These are phyloP conservation scores for Gyrodon lividus DNA, from an alignment of 768 basidiomycete species.

Conservation along the genomic window DNA sequence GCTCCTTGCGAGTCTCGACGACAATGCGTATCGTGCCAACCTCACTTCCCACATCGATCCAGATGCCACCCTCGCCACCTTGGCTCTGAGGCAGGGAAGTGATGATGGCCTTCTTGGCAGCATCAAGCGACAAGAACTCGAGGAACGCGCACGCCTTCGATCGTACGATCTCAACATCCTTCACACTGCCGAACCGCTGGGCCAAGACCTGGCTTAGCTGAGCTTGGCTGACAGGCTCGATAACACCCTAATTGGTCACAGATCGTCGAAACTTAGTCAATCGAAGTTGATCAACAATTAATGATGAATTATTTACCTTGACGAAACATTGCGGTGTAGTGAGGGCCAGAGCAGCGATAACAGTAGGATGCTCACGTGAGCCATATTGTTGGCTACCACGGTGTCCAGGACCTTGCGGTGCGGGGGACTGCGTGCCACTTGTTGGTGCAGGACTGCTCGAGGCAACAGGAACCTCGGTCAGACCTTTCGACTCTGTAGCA, in stretches of 20 bases:
- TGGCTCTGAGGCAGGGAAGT: slow-evolving; percentile 60
- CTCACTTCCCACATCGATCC: slow-evolving; percentile 64
- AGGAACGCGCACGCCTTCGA: slow-evolving; percentile 91
- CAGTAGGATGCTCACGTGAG: slow-evolving; percentile 42
- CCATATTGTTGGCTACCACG: slow-evolving; percentile 35
- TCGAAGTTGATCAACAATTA: not conserved
- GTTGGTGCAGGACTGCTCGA: slow-evolving; percentile 42
- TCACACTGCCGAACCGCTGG: slow-evolving; percentile 74
- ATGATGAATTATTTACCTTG: slow-evolving; percentile 55
- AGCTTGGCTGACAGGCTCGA: slow-evolving; percentile 56
- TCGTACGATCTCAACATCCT: slow-evolving; percentile 87
- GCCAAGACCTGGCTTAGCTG: slow-evolving; percentile 52
- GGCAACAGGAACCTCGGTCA: slow-evolving; percentile 57
- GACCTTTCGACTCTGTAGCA: slow-evolving; percentile 73
- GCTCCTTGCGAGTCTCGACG: slow-evolving; percentile 91
- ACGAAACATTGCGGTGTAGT: slow-evolving; percentile 85
- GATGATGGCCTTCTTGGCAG: slow-evolving; percentile 83
- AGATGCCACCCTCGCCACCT: slow-evolving; percentile 90
- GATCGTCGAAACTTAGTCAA: slow-evolving; percentile 6
- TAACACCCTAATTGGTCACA: slow-evolving; percentile 54
- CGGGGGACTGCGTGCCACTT: slow-evolving; percentile 37
- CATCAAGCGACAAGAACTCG: slow-evolving; percentile 76
- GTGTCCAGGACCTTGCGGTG: slow-evolving; percentile 32
- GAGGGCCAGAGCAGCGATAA: slow-evolving; percentile 59
- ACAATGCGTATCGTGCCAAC: slow-evolving; percentile 53